A percentile compares a stretch with the other conserved stretches of the same genome.
Evolutionary conservation across 1,284 basidiomycete species (phyloP).

Genomic region (Malassezia yamatoensis): DNA sequence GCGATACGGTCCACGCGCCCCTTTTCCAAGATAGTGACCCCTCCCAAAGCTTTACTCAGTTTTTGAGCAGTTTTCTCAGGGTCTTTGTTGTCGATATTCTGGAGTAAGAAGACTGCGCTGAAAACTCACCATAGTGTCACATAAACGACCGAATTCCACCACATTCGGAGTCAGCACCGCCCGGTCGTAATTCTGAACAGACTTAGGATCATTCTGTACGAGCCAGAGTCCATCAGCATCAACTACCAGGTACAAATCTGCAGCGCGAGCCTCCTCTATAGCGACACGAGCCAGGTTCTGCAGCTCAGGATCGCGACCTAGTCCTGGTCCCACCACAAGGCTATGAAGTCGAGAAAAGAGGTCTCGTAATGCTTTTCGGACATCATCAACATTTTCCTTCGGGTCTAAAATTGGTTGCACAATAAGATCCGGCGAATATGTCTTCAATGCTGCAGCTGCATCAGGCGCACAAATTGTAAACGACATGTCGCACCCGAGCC

Average conservation of each 20-base stretch:
- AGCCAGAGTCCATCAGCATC: conserved; percentile 83
- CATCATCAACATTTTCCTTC: conserved; percentile 22
- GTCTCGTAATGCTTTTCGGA: conserved; percentile 57
- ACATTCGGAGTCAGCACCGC: conserved; percentile 87
- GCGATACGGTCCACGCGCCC: conserved; percentile 54
- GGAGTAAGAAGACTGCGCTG: background rate
- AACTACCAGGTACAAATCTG: conserved; percentile 75
- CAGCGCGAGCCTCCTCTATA: conserved; percentile 52
- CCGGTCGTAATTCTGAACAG: conserved; percentile 68
- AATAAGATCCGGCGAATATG: conserved; percentile 84
- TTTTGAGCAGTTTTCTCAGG: conserved; percentile 25
- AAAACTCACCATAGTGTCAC: conserved; percentile 56
- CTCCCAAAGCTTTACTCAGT: conserved; percentile 67
- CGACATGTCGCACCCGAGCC: conserved; percentile 71
- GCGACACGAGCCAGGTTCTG: conserved; percentile 57
- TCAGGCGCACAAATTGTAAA: conserved; percentile 88
- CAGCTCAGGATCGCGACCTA: conserved; percentile 70
- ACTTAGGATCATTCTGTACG: conserved; percentile 62
- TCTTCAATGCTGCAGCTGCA: conserved; percentile 82
- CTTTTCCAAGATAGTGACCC: conserved; percentile 85
- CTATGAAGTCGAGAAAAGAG: conserved; percentile 78
- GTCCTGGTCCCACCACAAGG: conserved; percentile 79
- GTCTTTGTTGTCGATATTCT: conserved; percentile 38
- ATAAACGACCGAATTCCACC: conserved; percentile 79
- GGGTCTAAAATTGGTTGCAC: conserved; percentile 74